phyloP scores from a whole-genome alignment of 2,329 filamentous ascomycete genomes.

The Daldinia sp. region DNA sequence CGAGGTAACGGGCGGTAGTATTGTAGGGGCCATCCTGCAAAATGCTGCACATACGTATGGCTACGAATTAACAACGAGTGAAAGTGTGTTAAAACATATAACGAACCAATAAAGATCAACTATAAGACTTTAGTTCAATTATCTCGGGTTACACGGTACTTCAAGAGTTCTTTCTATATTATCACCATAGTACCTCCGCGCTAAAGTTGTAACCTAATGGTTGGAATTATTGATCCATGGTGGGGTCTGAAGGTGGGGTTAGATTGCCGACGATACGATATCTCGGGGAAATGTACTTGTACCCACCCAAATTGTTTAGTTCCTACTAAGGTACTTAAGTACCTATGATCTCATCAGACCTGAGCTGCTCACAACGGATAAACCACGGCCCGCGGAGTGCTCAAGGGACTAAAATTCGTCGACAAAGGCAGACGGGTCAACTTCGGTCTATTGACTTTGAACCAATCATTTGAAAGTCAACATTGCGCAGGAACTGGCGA shows the following conservation, averaged over 20 bases:
- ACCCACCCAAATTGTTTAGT: neutral
- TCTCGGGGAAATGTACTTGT: neutral
- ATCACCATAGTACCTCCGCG: neutral
- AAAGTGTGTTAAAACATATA: neutral
- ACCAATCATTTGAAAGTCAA: conserved; percentile 37
- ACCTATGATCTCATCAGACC: neutral
- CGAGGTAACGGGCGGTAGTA: conserved; percentile 68
- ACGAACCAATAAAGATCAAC: neutral
- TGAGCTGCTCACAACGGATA: neutral
- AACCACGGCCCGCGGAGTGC: neutral
- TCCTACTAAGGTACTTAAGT: no score
- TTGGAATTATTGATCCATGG: neutral
- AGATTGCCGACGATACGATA: neutral
- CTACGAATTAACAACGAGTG: neutral
- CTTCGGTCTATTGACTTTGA: conserved; percentile 12
- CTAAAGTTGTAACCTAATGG: neutral
- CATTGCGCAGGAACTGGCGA: conserved; percentile 26
- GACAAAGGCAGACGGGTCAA: conserved; percentile 3
- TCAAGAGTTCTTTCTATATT: neutral
- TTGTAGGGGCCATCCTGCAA: conserved; percentile 35
- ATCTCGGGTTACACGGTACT: neutral
- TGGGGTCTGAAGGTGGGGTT: conserved; percentile 2
- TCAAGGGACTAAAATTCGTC: no score
- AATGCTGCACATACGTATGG: neutral
- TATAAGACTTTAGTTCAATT: neutral